Base-by-base conservation (phyloP, 257 asterid species). In the Leptodermis oblonga region DNA sequence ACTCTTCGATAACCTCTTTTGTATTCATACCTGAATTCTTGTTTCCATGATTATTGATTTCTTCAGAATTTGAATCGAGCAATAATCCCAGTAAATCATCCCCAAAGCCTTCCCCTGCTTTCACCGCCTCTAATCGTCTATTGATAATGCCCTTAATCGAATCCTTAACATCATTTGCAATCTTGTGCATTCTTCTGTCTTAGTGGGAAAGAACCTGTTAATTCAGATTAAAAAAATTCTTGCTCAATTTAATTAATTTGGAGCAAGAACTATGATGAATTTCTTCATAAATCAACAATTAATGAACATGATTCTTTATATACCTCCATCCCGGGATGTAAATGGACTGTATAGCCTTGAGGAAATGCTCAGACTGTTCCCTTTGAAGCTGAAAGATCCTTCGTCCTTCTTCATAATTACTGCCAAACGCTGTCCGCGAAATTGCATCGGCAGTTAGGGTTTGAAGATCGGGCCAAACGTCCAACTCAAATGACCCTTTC, bases 351-450 rank as follows among this genome's bases (percentile, higher is more conserved):
- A 52, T 0, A 26, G 2, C 70, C 34, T 49, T 22, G 3, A 41
- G 22, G 30, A 22, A 36, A 52, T 49, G 31, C 7, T 34, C 66
- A 52, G 13, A 6, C 12, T 74, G 74, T 62, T 69, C 75, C 43
- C 56, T 76, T 72, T 56, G 64, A 17, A 28, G 41, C 5, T 58
- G 41, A 26, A 58, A 58, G 2, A 58, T 58, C 22, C 46, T 72
- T 62, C 56, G 64, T 2, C 89, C 89, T 74, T 86, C 72, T 73
- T 78, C 53, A 20, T 80, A 80, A 73, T 71, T 82, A 72, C 89
- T 86, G 1, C 92, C 90, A 26, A 86, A 86, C 1, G 89, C 82
- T 18, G 92, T 82, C 14, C 92, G 74, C 7, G 87, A 84, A 33
- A 86, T 80, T 2, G 78, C 84, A 34, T 86, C 87, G 12, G 80